Evolutionary conservation across 2,329 filamentous ascomycete genomes (phyloP), one percentile per base, ranked within the genome.

Genomic region (Aschersonia sp.): DNA sequence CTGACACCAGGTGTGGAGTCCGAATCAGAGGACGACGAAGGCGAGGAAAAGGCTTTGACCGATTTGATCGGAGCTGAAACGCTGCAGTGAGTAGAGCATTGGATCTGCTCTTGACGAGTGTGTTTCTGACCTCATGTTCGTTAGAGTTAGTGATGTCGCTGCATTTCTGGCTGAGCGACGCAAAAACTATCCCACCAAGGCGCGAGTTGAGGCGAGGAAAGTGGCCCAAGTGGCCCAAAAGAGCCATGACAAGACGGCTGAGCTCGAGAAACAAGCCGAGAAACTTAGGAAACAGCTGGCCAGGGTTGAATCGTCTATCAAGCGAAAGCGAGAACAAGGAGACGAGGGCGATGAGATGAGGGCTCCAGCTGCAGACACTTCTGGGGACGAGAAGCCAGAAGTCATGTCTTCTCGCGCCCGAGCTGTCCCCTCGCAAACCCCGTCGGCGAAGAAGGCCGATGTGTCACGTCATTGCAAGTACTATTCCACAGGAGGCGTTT

Each of bases 91-190:
- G 75, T 66, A 12, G 12, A 37, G 8, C 3, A 37, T 37, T 12
- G 12, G 35, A 8, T 37, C 12, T 8, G 8, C 8, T 12, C 8
- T 5, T 1, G 2, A 37, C 35, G 35, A 12, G 35, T 12, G 12
- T 8, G 31, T 22, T 2, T 6, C 5, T 32, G 6, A 40, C 47
- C 5, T 47, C 43, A n/a, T 6, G 5, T 5, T 4, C 1, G n/a
- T 6, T 47, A 79, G 74, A 49, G 69, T 76, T 12, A 76, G 77
- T 49, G 88, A 95, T 58, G 73, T 95, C 48, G 75, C 79, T 30
- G 77, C 79, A 6, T 97, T 87, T 79, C 78, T 94, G 52, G 79
- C 79, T 45, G 87, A 95, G 62, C 79, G 90, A 50, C 83, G 75
- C 59, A 83, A 79, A 53, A 81, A 83, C 46, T 97, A 78, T 60